These are phyloP conservation scores for Leishmania lainsoni DNA, from an alignment of 208 protist species.

Conservation along the genomic window DNA sequence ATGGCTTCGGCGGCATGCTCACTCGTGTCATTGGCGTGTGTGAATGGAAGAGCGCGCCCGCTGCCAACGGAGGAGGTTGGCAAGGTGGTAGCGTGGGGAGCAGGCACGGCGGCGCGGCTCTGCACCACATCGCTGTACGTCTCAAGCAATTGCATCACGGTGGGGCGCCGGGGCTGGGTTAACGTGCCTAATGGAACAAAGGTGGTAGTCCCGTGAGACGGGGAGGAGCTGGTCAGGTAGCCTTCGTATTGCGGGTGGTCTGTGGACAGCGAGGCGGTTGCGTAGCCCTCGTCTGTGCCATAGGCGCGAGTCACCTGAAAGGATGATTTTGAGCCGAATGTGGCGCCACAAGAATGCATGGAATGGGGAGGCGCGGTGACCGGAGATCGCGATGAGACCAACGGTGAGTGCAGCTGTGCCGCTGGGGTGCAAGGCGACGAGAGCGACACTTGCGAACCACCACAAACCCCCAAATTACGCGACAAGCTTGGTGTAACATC, in stretches of 20 bases:
- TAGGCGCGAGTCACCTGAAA: not conserved
- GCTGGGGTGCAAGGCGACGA: not conserved
- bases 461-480: not conserved
- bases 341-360: not conserved
- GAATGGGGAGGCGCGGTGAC: not conserved
- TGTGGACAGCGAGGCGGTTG: not conserved
- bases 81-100: not conserved
- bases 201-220: not conserved
- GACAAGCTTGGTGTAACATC: not conserved
- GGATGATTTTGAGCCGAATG: not conserved
- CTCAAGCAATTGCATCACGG: slow-evolving; percentile 41
- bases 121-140: slow-evolving; percentile 36
- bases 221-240: not conserved
- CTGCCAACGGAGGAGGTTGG: slow-evolving; percentile 1
- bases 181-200: slow-evolving; percentile 19
- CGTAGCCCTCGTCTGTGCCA: slow-evolving; percentile 3
- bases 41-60: not conserved
- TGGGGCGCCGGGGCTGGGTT: slow-evolving; percentile 10
- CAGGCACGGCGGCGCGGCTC: slow-evolving; percentile 5
- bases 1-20: not conserved
- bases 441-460: not conserved
- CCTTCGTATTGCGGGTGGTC: not conserved
- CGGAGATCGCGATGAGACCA: not conserved
- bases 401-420: slow-evolving; percentile 4
- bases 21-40: not conserved